phyloP scores from a whole-genome alignment of 2,329 filamentous ascomycete genomes.

The Huntiella decipiens region DNA sequence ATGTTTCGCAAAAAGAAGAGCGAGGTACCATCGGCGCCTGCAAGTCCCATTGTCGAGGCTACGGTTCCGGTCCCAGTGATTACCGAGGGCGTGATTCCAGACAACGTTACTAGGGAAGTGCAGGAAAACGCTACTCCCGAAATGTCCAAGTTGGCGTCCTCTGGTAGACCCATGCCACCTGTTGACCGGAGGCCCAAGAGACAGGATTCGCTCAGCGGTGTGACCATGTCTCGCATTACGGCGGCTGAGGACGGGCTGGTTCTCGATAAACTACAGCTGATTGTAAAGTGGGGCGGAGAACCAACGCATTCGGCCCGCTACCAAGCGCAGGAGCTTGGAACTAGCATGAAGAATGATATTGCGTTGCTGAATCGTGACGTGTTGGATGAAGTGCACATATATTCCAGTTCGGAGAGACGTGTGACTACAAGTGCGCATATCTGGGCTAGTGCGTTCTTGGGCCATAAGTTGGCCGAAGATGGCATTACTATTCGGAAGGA shows the following conservation, averaged over 20 bases:
- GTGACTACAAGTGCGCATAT: conserved; percentile 95
- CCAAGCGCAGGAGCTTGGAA: conserved; percentile 82
- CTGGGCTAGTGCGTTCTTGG: conserved; percentile 76
- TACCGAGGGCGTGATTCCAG: conserved; percentile 14
- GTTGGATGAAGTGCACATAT: conserved; percentile 81
- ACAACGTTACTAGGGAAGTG: conserved; percentile 15
- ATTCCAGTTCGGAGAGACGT: conserved; percentile 84
- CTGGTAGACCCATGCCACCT: background rate
- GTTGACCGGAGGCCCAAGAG: conserved; percentile 31
- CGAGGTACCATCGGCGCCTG: conserved; percentile 29
- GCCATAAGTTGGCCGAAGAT: conserved; percentile 67
- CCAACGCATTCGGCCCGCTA: conserved; percentile 94
- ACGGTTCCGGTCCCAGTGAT: conserved; percentile 3
- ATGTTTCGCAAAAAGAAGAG: conserved; percentile 87
- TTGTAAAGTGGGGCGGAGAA: conserved; percentile 98
- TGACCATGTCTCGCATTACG: conserved; percentile 85
- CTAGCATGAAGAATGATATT: conserved; percentile 90
- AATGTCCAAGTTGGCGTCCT: background rate
- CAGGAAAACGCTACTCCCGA: conserved; percentile 1
- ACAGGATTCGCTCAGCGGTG: conserved; percentile 71
- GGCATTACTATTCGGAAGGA: conserved; percentile 87
- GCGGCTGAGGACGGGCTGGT: conserved; percentile 84
- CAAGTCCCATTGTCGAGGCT: conserved; percentile 19
- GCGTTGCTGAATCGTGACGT: conserved; percentile 83
- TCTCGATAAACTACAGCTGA: conserved; percentile 86